These are phyloP conservation scores for Corymbia calophylla DNA, from an alignment of 441 rosid species.

Conservation along the genomic window DNA sequence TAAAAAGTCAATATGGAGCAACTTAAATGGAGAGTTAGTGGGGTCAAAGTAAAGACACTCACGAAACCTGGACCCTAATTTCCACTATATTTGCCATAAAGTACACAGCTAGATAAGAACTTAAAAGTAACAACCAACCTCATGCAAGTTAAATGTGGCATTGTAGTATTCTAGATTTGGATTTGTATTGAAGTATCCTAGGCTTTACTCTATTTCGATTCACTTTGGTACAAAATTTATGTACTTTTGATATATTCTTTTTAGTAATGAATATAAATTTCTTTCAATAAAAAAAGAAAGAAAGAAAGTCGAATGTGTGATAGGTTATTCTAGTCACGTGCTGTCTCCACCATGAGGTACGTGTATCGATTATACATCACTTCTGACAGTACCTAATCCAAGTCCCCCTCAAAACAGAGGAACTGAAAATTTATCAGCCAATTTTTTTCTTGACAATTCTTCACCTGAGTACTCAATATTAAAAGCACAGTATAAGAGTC, in stretches of 20 bases:
- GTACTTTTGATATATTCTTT: background rate
- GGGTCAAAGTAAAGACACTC: background rate
- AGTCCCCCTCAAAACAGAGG: background rate
- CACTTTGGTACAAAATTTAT: too few species aligned
- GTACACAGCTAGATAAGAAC: background rate
- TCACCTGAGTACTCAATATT: background rate
- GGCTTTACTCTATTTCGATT: background rate
- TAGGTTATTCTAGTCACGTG: background rate
- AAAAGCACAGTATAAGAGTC: background rate
- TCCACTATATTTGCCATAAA: background rate
- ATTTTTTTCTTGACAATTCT: background rate
- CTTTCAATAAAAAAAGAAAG: background rate
- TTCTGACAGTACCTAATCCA: background rate
- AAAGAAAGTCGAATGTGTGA: background rate
- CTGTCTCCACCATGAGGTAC: rapidly evolving
- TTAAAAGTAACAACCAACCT: background rate
- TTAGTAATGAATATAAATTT: too few species aligned
- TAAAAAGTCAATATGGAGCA: background rate
- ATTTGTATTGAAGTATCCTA: background rate
- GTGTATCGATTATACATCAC: background rate
- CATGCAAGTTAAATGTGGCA: background rate
- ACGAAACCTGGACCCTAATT: background rate
- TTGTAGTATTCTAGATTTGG: background rate
- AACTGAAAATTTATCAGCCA: background rate
- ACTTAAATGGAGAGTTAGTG: background rate